A percentile compares a stretch with the other conserved stretches of the same genome.
Evolutionary conservation across 2,329 filamentous ascomycete genomes (phyloP).

Genomic region (Polychaeton citri): DNA sequence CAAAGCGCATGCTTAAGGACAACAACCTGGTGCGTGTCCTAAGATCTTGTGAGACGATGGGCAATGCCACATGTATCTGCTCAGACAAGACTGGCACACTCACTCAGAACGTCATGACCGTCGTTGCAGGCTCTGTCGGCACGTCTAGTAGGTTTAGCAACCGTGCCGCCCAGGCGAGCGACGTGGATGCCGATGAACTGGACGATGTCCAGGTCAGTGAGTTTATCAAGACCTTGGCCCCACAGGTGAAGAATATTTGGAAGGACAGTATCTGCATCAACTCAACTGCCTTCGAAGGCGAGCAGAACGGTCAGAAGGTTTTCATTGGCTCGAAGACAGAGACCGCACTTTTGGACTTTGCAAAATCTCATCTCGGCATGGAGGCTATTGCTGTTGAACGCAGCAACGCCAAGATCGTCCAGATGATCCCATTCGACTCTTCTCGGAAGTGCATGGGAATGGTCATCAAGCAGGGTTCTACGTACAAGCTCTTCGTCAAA

Average conservation of each 20-base stretch:
- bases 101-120: slow-evolving; percentile 64
- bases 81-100: slow-evolving; percentile 68
- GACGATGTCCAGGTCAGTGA: slow-evolving; percentile 40
- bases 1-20: slow-evolving; percentile 54
- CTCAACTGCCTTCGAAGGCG: slow-evolving; percentile 56
- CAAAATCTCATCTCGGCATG: slow-evolving; percentile 52
- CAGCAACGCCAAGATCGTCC: slow-evolving; percentile 45
- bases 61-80: slow-evolving; percentile 61
- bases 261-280: slow-evolving; percentile 54
- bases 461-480: slow-evolving; percentile 38
- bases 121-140: slow-evolving; percentile 58
- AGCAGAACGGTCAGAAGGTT: slow-evolving; percentile 42
- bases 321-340: slow-evolving; percentile 71
- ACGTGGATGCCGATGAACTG: slow-evolving; percentile 22
- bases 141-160: slow-evolving; percentile 43
- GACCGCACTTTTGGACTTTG: slow-evolving; percentile 59
- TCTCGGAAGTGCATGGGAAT: slow-evolving; percentile 57
- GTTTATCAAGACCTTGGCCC: slow-evolving; percentile 39
- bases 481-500: slow-evolving; percentile 44
- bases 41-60: slow-evolving; percentile 58
- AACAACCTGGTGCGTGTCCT: slow-evolving; percentile 58
- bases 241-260: slow-evolving; percentile 42
- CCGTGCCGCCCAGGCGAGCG: slow-evolving; percentile 14
- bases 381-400: slow-evolving; percentile 47
- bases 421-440: slow-evolving; percentile 50